These are phyloP conservation scores for Auriscalpium vulgare DNA, from an alignment of 768 basidiomycete species.

Conservation along the genomic window DNA sequence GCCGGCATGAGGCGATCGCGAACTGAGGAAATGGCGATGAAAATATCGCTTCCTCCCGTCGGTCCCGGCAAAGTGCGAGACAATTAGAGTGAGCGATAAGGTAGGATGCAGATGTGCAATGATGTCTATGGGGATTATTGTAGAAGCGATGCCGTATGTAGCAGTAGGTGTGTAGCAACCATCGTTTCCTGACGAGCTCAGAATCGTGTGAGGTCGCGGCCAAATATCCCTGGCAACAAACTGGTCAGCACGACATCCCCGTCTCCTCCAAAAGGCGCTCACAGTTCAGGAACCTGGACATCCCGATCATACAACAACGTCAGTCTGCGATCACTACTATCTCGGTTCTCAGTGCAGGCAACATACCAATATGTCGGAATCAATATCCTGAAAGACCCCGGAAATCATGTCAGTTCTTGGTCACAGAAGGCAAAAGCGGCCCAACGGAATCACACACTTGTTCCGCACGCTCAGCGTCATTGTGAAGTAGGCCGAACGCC, in stretches of 20 bases:
- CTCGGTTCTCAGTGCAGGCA: constrained; percentile 3
- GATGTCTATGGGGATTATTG: no score
- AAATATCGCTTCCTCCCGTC: no score
- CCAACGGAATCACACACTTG: constrained; percentile 36
- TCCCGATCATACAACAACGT: constrained; percentile 1
- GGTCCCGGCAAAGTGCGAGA: no score
- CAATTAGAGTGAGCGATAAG: no score
- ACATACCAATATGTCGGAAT: constrained; percentile 61
- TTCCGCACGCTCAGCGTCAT: constrained; percentile 67
- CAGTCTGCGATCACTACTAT: neutral
- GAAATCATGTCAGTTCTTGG: neutral
- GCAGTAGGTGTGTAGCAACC: no score
- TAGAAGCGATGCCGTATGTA: no score
- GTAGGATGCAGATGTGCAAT: no score
- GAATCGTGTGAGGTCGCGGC: constrained; percentile 65
- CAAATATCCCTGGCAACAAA: constrained; percentile 53
- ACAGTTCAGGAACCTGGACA: constrained; percentile 59
- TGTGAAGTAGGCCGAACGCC: constrained; percentile 78
- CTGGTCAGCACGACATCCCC: constrained; percentile 5
- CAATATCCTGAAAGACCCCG: constrained; percentile 38
- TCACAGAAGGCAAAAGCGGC: neutral
- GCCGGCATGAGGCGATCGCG: no score
- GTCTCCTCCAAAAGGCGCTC: constrained; percentile 12
- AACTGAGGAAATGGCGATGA: no score
- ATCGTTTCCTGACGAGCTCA: constrained; percentile 23